Conservation (phyloP, 2,329 filamentous ascomycete species). For the Diplodia sapinea region DNA sequence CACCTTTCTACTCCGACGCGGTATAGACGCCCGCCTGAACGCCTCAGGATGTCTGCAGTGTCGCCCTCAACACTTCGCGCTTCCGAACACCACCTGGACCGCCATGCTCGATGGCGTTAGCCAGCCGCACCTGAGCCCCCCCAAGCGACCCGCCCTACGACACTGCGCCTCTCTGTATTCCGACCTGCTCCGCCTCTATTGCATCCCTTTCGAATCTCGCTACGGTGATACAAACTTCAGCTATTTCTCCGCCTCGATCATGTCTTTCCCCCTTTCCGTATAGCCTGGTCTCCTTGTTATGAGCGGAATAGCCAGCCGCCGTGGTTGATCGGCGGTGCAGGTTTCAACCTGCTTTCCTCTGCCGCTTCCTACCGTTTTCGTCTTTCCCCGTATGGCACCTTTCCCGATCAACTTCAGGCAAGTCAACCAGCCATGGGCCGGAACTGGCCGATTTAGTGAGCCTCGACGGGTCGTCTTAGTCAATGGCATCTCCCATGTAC, state of each 20-base stretch:
- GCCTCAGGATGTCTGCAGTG: slow-evolving; percentile 18
- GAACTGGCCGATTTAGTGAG: neutral
- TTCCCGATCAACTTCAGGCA: slow-evolving; percentile 17
- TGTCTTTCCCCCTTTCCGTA: slow-evolving; percentile 4
- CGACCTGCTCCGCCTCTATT: neutral
- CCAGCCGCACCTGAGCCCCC: neutral
- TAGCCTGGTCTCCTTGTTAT: neutral
- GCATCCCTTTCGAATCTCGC: slow-evolving; percentile 1
- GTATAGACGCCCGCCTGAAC: slow-evolving; percentile 15
- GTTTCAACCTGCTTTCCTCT: slow-evolving; percentile 7
- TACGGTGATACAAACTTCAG: slow-evolving; percentile 18
- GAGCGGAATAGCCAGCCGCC: slow-evolving; percentile 11
- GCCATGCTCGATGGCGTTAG: slow-evolving; percentile 19
- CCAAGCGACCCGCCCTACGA: slow-evolving; percentile 1
- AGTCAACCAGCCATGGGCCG: neutral
- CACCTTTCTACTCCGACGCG: neutral
- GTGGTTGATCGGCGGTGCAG: slow-evolving; percentile 14
- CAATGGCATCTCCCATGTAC: neutral
- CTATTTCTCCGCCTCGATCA: neutral
- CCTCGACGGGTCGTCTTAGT: neutral
- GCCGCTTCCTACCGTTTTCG: slow-evolving; percentile 12
- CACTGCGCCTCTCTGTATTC: neutral
- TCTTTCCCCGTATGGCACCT: slow-evolving; percentile 7
- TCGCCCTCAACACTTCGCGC: slow-evolving; percentile 20
- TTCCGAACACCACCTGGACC: slow-evolving; percentile 3